Evolutionary conservation across 2,329 filamentous ascomycete genomes (phyloP).

Genomic region (Colletotrichum acutatum): DNA sequence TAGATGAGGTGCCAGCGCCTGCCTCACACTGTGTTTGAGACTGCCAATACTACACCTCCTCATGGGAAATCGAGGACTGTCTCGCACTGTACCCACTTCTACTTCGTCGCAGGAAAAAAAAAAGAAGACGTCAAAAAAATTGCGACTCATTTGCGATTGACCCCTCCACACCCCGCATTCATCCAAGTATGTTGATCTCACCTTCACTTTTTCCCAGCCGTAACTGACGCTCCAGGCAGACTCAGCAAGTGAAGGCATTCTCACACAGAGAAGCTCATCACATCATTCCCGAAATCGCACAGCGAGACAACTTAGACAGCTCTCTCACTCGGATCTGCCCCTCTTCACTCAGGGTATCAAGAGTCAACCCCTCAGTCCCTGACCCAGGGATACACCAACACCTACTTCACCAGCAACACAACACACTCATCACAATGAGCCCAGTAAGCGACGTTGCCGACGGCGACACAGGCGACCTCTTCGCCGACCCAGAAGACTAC

Average conservation of each 20-base stretch:
- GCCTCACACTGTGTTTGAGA: not conserved
- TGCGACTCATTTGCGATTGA: slow-evolving; percentile 10
- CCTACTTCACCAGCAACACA: not conserved
- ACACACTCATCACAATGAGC: slow-evolving; percentile 2
- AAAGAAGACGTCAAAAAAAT: slow-evolving; percentile 9
- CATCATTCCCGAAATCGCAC: not conserved
- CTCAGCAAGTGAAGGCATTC: not conserved
- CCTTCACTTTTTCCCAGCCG: not conserved
- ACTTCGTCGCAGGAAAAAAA: slow-evolving; percentile 10
- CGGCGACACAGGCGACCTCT: slow-evolving; percentile 65
- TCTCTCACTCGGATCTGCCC: not conserved
- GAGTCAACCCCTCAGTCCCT: not conserved
- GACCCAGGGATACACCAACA: not conserved
- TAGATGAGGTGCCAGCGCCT: not conserved
- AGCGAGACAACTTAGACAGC: not conserved
- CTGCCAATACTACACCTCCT: not conserved
- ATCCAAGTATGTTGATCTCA: not conserved
- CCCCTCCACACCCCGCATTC: slow-evolving; percentile 11
- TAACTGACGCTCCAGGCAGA: not conserved
- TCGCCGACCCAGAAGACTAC: slow-evolving; percentile 84
- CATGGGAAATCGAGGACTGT: no score
- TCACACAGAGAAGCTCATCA: not conserved
- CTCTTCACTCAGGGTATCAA: not conserved
- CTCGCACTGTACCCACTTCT: slow-evolving; percentile 33
- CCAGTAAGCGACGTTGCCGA: slow-evolving; percentile 38